These are phyloP conservation scores for Phytophthora litchii DNA, from an alignment of 352 stramenopile genomes.

Conservation along the genomic window DNA sequence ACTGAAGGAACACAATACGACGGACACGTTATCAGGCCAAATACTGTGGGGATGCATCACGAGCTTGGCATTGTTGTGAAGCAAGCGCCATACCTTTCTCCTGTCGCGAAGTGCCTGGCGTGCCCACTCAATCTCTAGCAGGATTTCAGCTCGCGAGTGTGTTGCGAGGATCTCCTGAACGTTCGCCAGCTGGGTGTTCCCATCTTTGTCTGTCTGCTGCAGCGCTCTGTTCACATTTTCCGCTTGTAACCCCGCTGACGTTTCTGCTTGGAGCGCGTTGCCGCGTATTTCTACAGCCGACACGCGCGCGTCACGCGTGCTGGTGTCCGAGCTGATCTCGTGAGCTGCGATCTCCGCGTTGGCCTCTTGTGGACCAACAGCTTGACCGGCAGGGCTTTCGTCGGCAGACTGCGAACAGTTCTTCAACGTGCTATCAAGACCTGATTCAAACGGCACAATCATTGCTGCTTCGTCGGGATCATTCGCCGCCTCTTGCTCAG, in stretches of 20 bases:
- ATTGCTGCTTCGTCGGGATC: constrained; percentile 5
- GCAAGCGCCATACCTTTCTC: constrained; percentile 40
- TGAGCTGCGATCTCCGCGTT: constrained; percentile 4
- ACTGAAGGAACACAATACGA: constrained; percentile 22
- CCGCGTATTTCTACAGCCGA: constrained; percentile 36
- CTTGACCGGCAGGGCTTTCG: constrained; percentile 3
- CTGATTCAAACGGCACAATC: constrained; percentile 14
- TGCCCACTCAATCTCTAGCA: constrained; percentile 61
- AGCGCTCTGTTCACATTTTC: constrained; percentile 22
- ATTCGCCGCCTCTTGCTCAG: constrained; percentile 4
- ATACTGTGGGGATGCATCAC: constrained; percentile 1
- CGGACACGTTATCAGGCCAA: constrained; percentile 19
- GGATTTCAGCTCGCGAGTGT: constrained; percentile 55
- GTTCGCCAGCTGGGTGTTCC: constrained; percentile 11
- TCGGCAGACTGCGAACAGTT: not conserved
- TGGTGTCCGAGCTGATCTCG: constrained; percentile 15
- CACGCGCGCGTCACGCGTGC: constrained; percentile 13
- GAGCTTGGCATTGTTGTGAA: not conserved
- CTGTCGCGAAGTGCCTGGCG: constrained; percentile 51
- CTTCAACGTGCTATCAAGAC: constrained; percentile 1
- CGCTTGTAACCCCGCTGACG: constrained; percentile 16
- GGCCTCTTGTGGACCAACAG: constrained; percentile 11
- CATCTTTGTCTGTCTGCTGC: constrained; percentile 21
- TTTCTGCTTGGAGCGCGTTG: constrained; percentile 32
- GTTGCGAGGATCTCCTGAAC: constrained; percentile 54